Evolutionary conservation across 495 filamentous ascomycete species (phyloP), one percentile per base, ranked within the genome.

Genomic region (Articulospora tetracladia): DNA sequence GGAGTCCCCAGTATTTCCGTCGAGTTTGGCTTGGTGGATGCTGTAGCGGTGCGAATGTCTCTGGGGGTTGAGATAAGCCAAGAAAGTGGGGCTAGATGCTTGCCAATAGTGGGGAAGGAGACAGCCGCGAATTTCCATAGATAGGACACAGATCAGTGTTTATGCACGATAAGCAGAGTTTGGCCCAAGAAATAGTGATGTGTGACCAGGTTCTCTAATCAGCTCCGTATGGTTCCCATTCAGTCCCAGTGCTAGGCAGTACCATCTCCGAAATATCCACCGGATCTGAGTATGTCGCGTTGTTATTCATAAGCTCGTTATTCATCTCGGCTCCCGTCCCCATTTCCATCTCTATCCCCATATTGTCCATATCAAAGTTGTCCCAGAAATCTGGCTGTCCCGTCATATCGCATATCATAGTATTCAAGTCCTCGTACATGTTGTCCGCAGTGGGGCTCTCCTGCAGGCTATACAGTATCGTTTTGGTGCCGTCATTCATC

Each of bases 381-480:
- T 66, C 55, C 69, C 71, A 34, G 24, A 61, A 46, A 66, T 65
- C 44, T 26, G 67, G 11, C 24, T 53, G 57, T 17, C 57, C 57
- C 20, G 57, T 60, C 57, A 60, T 60, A 30, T 60, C 57, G 25
- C 57, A 44, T 20, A 60, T 53, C 57, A 60, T 60, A 19, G 52
- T 49, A 3, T 60, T 49, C 48, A 60, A 28, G 30, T 60, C 48
- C 13, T 60, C 57, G n/a, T 26, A 49, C 15, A 60, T 53, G 20
- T 20, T 53, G 19, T 60, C 57, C 10, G 57, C 36, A 2, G 30
- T 28, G 1, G 57, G 47, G 19, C 36, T 47, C 6, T 39, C 47
- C n/a, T 60, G 57, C 23, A 60, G 30, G 13, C 57, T 44, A 13
- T 53, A 28, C 7, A 53, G 10, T 4, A 19, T 41, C 15, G 34